Evolutionary conservation across 768 basidiomycete species (phyloP).

Genomic region (Kwoniella bestiolae): DNA sequence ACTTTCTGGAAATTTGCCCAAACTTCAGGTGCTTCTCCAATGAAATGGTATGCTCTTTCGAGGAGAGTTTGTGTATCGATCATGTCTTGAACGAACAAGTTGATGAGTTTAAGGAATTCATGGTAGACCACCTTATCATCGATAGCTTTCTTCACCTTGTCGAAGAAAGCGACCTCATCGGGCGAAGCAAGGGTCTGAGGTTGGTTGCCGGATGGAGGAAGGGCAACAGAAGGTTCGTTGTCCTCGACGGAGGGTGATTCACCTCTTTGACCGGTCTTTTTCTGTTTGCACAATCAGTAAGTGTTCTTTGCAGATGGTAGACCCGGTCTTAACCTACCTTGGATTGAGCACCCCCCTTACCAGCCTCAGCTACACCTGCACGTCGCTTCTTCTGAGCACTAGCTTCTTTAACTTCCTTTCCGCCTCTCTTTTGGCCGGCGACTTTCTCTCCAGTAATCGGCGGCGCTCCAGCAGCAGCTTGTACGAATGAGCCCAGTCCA

Average conservation of each 20-base stretch:
- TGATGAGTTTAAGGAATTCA: conserved; percentile 91
- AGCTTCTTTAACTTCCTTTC: conserved; percentile 39
- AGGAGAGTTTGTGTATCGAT: conserved; percentile 83
- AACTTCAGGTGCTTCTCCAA: conserved; percentile 76
- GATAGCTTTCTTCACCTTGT: conserved; percentile 69
- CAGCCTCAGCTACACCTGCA: conserved; percentile 29
- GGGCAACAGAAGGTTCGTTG: conserved; percentile 27
- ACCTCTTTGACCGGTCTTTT: conserved; percentile 47
- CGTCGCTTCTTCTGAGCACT: conserved; percentile 40
- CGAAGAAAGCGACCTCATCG: conserved; percentile 91
- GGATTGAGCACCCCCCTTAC: conserved; percentile 33
- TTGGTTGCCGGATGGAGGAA: conserved; percentile 26
- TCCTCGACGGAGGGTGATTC: conserved; percentile 49
- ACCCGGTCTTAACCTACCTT: conserved; percentile 52
- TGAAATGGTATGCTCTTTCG: conserved; percentile 76
- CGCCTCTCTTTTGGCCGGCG: conserved; percentile 28
- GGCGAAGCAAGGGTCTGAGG: conserved; percentile 54
- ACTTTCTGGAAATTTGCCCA: conserved; percentile 83
- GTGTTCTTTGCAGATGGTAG: too few species aligned
- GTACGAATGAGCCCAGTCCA: conserved; percentile 42
- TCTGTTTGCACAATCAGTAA: conserved; percentile 44
- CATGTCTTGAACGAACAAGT: conserved; percentile 87
- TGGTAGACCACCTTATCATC: conserved; percentile 63
- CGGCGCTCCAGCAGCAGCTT: conserved; percentile 31
- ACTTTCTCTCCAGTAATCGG: conserved; percentile 16